These are phyloP conservation scores for Venturia oleaginea DNA, from an alignment of 2,329 filamentous ascomycete genomes.

Conservation along the genomic window DNA sequence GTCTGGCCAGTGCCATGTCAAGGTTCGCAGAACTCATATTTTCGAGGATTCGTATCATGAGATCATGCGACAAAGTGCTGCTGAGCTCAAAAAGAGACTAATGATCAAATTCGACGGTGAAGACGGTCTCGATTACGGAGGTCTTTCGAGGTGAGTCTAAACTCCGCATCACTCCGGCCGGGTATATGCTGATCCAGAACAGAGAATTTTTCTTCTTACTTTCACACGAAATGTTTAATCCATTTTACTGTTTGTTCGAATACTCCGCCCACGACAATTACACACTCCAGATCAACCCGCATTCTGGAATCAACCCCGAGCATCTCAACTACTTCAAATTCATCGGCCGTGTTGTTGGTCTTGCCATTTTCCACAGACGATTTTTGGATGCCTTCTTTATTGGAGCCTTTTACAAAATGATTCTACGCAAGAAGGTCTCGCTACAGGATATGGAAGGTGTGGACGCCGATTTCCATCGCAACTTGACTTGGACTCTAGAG, in stretches of 20 bases:
- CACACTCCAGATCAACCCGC: conserved; percentile 97
- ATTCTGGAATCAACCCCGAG: conserved; percentile 98
- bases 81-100: conserved; percentile 91
- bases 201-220: conserved; percentile 99
- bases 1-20: conserved; percentile 95
- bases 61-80: conserved; percentile 92
- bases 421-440: conserved; percentile 83
- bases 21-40: conserved; percentile 91
- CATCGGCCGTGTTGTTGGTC: conserved; percentile 89
- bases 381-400: conserved; percentile 99
- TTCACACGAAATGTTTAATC: conserved; percentile 99
- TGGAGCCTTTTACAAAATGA: conserved; percentile 98
- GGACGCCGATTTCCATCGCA: conserved; percentile 94
- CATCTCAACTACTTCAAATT: conserved; percentile 99
- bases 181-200: conserved; percentile 10
- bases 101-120: conserved; percentile 99
- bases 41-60: conserved; percentile 99
- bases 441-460: conserved; percentile 98
- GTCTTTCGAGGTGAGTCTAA: conserved; percentile 62
- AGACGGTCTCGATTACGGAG: conserved; percentile 95
- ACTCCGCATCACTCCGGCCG: neutral
- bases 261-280: conserved; percentile 99
- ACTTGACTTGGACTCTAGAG: conserved; percentile 93
- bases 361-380: conserved; percentile 95
- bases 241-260: conserved; percentile 98